A percentile compares a stretch with the other conserved stretches of the same genome.
These are phyloP conservation scores for Dictyostelium firmibasis DNA, from an alignment of 78 protist genomes.

Conservation along the genomic window DNA sequence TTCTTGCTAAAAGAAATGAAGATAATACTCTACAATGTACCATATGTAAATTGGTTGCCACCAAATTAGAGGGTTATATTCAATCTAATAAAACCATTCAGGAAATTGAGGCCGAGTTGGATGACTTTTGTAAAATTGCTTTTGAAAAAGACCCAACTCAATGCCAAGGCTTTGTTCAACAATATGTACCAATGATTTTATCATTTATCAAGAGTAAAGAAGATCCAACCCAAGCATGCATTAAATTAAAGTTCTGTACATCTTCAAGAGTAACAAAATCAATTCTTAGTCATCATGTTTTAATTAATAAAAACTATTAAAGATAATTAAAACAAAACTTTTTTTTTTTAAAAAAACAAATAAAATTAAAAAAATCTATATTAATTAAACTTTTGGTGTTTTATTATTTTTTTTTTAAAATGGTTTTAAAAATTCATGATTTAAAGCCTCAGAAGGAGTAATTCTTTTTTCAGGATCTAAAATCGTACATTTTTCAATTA, in stretches of 20 bases:
- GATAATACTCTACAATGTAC: background rate
- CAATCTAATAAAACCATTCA: background rate
- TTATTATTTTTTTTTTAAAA: background rate
- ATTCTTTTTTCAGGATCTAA: conserved; percentile 91
- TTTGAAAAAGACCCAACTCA: background rate
- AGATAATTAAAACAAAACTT: too few relatives aligned
- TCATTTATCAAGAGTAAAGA: background rate
- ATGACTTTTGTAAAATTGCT: background rate
- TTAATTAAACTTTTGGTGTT: background rate
- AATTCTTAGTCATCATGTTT: background rate
- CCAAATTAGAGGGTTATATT: background rate
- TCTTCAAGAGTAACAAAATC: background rate
- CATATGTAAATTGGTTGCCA: background rate
- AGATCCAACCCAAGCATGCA: conserved; percentile 19
- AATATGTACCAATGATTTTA: conserved; percentile 23
- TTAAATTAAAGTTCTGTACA: background rate
- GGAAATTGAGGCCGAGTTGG: conserved; percentile 3
- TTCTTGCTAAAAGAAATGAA: background rate
- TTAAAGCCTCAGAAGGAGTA: conserved; percentile 85
- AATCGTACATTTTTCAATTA: conserved; percentile 64
- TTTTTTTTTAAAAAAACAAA: too few relatives aligned
- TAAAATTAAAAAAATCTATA: too few relatives aligned
- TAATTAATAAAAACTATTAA: too few relatives aligned
- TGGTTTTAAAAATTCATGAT: conserved; percentile 88
- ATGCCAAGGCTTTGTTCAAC: conserved; percentile 2